phyloP scores from a whole-genome alignment of 1,284 basidiomycete species.

The Sporisorium sorghi region DNA sequence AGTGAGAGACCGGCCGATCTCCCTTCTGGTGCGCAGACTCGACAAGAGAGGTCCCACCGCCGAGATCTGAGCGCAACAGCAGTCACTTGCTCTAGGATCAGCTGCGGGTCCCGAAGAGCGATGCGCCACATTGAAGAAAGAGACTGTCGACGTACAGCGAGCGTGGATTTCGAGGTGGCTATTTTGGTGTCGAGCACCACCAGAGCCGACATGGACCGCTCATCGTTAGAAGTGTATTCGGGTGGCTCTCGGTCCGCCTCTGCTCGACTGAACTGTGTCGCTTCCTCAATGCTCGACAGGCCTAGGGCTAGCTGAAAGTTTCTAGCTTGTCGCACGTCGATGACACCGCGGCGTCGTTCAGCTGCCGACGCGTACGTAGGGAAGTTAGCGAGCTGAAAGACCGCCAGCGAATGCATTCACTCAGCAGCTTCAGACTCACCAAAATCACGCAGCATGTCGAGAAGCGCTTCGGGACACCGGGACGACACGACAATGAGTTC shows the following conservation, averaged over 20 bases:
- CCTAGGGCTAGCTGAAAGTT: constrained; percentile 37
- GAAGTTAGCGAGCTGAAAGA: not conserved
- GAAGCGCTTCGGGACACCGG: constrained; percentile 22
- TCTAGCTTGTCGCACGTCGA: constrained; percentile 20
- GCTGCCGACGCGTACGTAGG: constrained; percentile 4
- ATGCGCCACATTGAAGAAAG: not conserved
- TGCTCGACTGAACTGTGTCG: constrained; percentile 13
- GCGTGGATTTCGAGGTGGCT: constrained; percentile 23
- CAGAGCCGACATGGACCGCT: constrained; percentile 10
- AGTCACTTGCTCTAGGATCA: not conserved
- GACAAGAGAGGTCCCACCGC: constrained; percentile 32
- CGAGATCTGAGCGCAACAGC: constrained; percentile 17
- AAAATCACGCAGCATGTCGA: constrained; percentile 15
- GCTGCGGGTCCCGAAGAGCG: not conserved
- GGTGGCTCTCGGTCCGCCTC: not conserved
- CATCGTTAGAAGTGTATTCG: not conserved
- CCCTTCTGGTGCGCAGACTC: constrained; percentile 21
- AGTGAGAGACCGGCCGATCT: constrained; percentile 22
- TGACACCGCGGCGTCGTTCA: constrained; percentile 10
- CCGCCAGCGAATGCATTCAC: not conserved
- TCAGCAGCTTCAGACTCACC: constrained; percentile 13
- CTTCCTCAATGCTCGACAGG: constrained; percentile 24
- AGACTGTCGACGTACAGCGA: constrained; percentile 27
- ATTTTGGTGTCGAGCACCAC: constrained; percentile 34
- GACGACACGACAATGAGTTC: constrained; percentile 33